Conservation (phyloP, 192 early-diverging fungal genomes). For the Kickxella alabastrina region DNA sequence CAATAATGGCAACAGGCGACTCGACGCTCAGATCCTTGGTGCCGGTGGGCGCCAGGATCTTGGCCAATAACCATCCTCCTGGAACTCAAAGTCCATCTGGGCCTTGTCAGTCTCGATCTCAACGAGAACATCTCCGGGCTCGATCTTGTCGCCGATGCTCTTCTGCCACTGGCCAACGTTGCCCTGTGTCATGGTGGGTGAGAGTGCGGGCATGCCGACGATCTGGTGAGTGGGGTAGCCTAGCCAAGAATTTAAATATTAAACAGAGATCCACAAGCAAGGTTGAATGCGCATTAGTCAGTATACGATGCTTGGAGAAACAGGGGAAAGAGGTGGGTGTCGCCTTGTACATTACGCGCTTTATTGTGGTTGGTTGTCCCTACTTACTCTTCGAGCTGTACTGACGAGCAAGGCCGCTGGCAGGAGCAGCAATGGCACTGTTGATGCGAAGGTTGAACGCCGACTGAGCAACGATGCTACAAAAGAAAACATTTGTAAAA, state of each 20-base stretch:
- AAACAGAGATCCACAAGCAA: too few species aligned
- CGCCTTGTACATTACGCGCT: too few species aligned
- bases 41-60: slow-evolving; percentile 81
- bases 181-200: slow-evolving; percentile 96
- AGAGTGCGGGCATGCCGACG: slow-evolving; percentile 90
- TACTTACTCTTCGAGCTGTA: slow-evolving; percentile 51
- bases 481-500: too few species aligned
- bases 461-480: slow-evolving; percentile 21
- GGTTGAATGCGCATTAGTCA: too few species aligned
- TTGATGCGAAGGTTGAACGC: slow-evolving; percentile 12
- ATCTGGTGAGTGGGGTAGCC: slow-evolving; percentile 69
- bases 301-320: too few species aligned
- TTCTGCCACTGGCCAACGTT: slow-evolving; percentile 93
- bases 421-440: slow-evolving; percentile 10
- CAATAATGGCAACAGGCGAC: slow-evolving; percentile 86
- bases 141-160: slow-evolving; percentile 83
- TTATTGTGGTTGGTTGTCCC: neutral
- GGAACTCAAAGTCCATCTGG: slow-evolving; percentile 97
- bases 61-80: slow-evolving; percentile 95
- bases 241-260: neutral
- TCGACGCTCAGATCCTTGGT: slow-evolving; percentile 86
- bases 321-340: too few species aligned
- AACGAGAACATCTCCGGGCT: slow-evolving; percentile 87
- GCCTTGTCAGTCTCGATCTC: slow-evolving; percentile 99
- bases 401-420: slow-evolving; percentile 18